Conservation (phyloP, 306 rosid species). For the Carpinus fangiana region DNA sequence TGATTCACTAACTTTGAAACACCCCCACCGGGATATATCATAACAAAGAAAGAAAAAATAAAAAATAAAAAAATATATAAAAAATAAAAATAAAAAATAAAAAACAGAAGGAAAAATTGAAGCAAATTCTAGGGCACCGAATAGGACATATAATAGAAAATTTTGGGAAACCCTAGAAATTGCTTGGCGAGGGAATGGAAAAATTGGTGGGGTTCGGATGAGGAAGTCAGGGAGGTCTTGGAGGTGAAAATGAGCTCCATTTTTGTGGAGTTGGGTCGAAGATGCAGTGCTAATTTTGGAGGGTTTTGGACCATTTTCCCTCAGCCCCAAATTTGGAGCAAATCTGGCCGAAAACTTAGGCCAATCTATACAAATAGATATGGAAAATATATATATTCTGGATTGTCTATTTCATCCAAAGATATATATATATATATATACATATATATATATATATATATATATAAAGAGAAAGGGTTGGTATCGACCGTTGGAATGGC, state of each 20-base stretch:
- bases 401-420: not conserved
- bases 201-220: slow-evolving; percentile 1
- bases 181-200: slow-evolving; percentile 2
- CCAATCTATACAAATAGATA: not conserved
- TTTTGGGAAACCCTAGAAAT: slow-evolving; percentile 55
- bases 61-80: not conserved
- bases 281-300: slow-evolving; percentile 38
- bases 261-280: slow-evolving; percentile 31
- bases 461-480: not conserved
- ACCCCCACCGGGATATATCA: not conserved
- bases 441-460: too few relatives aligned
- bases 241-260: slow-evolving; percentile 41
- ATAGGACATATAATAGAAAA: slow-evolving; percentile 9
- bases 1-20: slow-evolving; percentile 11
- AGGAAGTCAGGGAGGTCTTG: slow-evolving; percentile 19
- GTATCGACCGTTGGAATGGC: not conserved
- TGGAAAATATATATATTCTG: not conserved
- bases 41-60: not conserved
- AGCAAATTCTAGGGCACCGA: slow-evolving; percentile 57
- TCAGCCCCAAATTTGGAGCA: slow-evolving; percentile 39
- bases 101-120: too few relatives aligned
- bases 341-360: slow-evolving; percentile 46
- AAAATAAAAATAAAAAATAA: too few relatives aligned
- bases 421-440: too few relatives aligned
- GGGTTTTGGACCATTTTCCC: slow-evolving; percentile 34